Base-by-base conservation (phyloP, 2,329 filamentous ascomycete genomes). In the Amauroascus verrucosus region DNA sequence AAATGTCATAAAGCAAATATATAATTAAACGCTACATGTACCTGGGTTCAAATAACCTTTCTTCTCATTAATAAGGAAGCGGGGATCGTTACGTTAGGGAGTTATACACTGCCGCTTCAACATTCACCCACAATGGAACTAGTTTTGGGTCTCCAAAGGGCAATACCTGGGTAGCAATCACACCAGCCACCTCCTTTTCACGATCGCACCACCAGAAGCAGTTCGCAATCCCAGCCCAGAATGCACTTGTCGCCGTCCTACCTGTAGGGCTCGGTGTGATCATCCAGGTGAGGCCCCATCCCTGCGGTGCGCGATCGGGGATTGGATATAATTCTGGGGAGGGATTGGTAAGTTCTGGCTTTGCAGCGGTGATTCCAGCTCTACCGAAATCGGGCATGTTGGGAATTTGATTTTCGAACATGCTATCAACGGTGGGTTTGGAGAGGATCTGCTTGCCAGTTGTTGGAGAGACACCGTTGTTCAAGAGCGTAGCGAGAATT, bases 401-500 rank as follows among this genome's bases (percentile, higher is more conserved):
- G 0, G 77, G 72, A 48, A 84, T 76, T 57, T 82, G 81, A 62
- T 86, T 85, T 54, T 70, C 71, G 64, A 82, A 85, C 79, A 86
- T 83, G 30, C 77, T 66, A 11, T 82, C 73, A 0, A 87, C 77
- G 0, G 81, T 84, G 28, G 74, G 69, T 14, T 74, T 70, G 18
- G 72, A 68, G 6, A 87, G 71, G 30, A 87, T 75, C 49, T 72
- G 70, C 0, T 65, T 63, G 1, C 77, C 75, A 0, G 80, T 85
- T 0, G 60, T 71, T 0, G 83, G 79, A 32, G 76, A 81, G 0
- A 70, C 77, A 44, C 84, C 84, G 56, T 83, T 70, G 62, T 87
- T 87, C 24, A 86, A 68, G 1, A 88, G 68, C 0, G 76, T 73
- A 0, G 80, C 74, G 2, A 87, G 72, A 20, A 86, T 74, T 56